Base-by-base conservation (phyloP, 345 rosid genomes). In the Fremontodendron californicum region DNA sequence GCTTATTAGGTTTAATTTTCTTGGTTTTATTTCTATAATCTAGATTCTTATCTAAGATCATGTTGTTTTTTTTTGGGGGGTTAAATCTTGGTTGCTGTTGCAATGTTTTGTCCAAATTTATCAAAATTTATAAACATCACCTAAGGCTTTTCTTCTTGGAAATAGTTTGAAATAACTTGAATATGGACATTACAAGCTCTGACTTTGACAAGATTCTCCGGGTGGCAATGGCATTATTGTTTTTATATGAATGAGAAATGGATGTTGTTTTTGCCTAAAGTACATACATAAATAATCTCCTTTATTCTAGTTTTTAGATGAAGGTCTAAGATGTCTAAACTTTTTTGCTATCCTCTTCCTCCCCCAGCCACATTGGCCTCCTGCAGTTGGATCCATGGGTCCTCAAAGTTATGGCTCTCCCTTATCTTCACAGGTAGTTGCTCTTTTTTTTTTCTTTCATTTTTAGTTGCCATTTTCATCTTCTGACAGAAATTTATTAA, bases 371-470 rank as follows among this genome's bases (percentile, higher is more conserved):
- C 73, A 80, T 29, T 69, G 85, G 82, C 82, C 86, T 79, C 68
- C 82, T 73, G 54, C 79, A 13, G 79, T 79, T 82, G 85, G 88
- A 70, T 75, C 85, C 43, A 48, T 82, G 80, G 83, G 82, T 73
- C 79, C 85, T 67, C 82, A 80, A 77, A 78, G 42, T 68, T 83
- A 76, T 62, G 78, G 66, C n/a, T 60, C 78, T 69, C 60, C 74
- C 54, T 58, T 78, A 60, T 42, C 62, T 78, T 68, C 78, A 76
- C 81, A 74, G 75, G 84, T 83, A 23, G 49, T 49, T 71, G 52
- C 48, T 76, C 46, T 15, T 46, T 40, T 25, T 54, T 49, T 42
- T 18, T 6, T 33, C 6, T 19, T 42, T 54, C 18, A 21, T 71
- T 43, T 55, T 79, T 10, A 46, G 19, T 45, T 64, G 54, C 58